Conservation (phyloP, 1,139 yeast species). For the Geotrichum histeridarum region DNA sequence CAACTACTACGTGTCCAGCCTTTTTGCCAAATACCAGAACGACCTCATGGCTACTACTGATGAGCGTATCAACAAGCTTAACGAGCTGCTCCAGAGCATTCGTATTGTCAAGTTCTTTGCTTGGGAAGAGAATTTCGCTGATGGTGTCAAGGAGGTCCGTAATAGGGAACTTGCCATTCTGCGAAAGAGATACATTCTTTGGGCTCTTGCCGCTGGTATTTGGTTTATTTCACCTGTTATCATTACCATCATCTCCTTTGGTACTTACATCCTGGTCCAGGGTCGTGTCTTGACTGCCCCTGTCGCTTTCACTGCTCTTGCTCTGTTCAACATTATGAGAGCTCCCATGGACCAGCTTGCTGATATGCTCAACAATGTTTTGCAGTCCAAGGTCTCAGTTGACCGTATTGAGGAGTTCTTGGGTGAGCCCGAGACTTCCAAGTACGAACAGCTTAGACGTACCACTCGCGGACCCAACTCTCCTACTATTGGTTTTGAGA, state of each 20-base stretch:
- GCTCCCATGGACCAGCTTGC: constrained; percentile 85
- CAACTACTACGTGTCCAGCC: constrained; percentile 61
- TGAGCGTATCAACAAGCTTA: constrained; percentile 83
- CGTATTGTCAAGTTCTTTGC: constrained; percentile 93
- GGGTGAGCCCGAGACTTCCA: constrained; percentile 72
- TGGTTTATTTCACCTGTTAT: constrained; percentile 82
- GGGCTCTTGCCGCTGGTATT: constrained; percentile 61
- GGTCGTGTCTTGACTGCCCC: constrained; percentile 76
- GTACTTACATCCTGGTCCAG: constrained; percentile 67
- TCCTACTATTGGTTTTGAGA: constrained; percentile 74
- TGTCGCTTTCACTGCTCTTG: constrained; percentile 83
- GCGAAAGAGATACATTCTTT: constrained; percentile 54
- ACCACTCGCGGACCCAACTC: constrained; percentile 51
- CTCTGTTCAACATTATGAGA: constrained; percentile 77
- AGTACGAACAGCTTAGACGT: constrained; percentile 65
- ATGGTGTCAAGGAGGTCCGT: constrained; percentile 67
- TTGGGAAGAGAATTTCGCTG: constrained; percentile 85
- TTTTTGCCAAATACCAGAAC: constrained; percentile 64
- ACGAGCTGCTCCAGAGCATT: constrained; percentile 89
- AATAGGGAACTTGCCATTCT: constrained; percentile 62
- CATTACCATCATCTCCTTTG: constrained; percentile 75
- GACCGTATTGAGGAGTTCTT: constrained; percentile 81
- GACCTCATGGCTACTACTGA: constrained; percentile 77
- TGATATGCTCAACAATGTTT: constrained; percentile 77
- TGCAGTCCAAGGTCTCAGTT: constrained; percentile 83